phyloP scores from a whole-genome alignment of 2,329 filamentous ascomycete species.

The Teratosphaeria destructans region DNA sequence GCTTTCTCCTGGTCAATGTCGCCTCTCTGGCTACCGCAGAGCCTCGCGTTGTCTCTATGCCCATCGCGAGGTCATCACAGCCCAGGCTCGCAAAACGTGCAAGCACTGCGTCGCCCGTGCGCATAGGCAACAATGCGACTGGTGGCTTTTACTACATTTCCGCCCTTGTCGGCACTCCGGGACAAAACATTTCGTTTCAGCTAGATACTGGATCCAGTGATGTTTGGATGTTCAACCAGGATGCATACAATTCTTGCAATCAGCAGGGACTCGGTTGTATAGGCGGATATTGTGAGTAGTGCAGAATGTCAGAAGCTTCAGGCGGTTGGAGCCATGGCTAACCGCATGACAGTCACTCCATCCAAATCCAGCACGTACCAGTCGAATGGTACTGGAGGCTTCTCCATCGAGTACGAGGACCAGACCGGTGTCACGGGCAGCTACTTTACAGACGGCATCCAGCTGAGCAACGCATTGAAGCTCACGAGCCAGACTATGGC shows the following conservation, averaged over 20 bases:
- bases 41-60: neutral
- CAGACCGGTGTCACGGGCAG: slow-evolving; percentile 67
- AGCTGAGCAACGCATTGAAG: slow-evolving; percentile 26
- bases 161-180: slow-evolving; percentile 42
- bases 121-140: neutral
- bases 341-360: slow-evolving; percentile 16
- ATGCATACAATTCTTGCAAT: slow-evolving; percentile 5
- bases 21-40: neutral
- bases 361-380: slow-evolving; percentile 60
- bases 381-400: slow-evolving; percentile 12
- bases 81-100: neutral
- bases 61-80: neutral
- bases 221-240: slow-evolving; percentile 40
- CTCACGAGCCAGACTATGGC: slow-evolving; percentile 58
- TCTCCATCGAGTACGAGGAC: slow-evolving; percentile 68
- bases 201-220: slow-evolving; percentile 56
- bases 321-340: slow-evolving; percentile 10
- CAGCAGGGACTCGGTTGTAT: neutral
- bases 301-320: neutral
- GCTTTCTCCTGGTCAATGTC: neutral
- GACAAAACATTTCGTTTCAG: slow-evolving; percentile 45
- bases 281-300: neutral
- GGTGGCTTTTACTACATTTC: neutral
- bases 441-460: slow-evolving; percentile 60
- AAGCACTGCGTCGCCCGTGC: neutral